Percentiles rank a stretch among this genome's conserved stretches.
phyloP scores from a whole-genome alignment of 345 rosid species.

The Odontarrhena argentea region DNA sequence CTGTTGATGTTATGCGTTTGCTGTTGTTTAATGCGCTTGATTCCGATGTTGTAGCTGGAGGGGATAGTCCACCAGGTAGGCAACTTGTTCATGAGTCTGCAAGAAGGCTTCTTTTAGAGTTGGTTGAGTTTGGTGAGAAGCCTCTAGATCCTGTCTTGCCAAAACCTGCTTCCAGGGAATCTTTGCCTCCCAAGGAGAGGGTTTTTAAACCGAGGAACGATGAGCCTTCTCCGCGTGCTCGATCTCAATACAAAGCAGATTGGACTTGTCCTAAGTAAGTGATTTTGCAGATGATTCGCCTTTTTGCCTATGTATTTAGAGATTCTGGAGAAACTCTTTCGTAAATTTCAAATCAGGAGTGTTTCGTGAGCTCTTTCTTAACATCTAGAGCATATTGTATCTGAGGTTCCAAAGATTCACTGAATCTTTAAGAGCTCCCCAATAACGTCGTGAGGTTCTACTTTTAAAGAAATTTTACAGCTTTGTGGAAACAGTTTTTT shows the following conservation, averaged over 20 bases:
- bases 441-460: too few species aligned
- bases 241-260: constrained; percentile 47
- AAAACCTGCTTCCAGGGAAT: constrained; percentile 46
- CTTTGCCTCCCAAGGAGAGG: constrained; percentile 37
- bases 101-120: constrained; percentile 70
- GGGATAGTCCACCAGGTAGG: constrained; percentile 53
- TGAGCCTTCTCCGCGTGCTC: constrained; percentile 38
- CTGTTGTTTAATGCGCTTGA: constrained; percentile 72
- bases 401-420: constrained; percentile 1
- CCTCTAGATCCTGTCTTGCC: constrained; percentile 55
- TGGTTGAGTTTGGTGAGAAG: constrained; percentile 71
- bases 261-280: constrained; percentile 93
- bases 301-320: background rate
- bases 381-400: background rate
- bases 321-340: background rate
- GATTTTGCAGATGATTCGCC: background rate
- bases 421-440: background rate
- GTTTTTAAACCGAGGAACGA: constrained; percentile 29
- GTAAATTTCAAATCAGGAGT: background rate
- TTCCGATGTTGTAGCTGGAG: constrained; percentile 61
- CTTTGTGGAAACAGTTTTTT: too few species aligned
- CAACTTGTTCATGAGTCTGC: constrained; percentile 57
- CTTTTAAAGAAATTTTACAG: too few species aligned
- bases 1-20: constrained; percentile 81
- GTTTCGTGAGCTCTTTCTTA: constrained; percentile 5